Evolutionary conservation across 1,139 yeast species (phyloP).

Genomic region (Candida frijolesensis): DNA sequence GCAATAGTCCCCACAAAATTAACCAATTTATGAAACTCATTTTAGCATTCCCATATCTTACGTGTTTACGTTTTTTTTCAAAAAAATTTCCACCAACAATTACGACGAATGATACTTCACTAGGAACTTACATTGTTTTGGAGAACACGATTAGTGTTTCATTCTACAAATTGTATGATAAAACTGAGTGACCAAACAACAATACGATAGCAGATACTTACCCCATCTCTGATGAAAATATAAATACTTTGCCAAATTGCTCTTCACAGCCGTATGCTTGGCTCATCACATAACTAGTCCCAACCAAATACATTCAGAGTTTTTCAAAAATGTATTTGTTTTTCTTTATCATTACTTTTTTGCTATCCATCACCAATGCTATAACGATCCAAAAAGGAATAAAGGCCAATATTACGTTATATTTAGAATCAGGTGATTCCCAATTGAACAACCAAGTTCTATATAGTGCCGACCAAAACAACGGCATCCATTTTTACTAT

Average conservation of each 20-base stretch:
- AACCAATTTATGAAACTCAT: background rate
- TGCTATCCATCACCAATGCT: background rate
- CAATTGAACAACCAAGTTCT: background rate
- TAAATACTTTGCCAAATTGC: background rate
- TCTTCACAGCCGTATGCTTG: background rate
- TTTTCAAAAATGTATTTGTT: background rate
- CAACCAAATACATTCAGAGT: background rate
- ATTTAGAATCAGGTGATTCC: background rate
- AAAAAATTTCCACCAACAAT: background rate
- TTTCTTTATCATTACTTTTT: background rate
- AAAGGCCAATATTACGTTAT: background rate
- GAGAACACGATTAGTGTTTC: background rate
- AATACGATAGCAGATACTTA: background rate
- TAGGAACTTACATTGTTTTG: no score
- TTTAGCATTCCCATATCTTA: background rate
- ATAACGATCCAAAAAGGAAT: background rate
- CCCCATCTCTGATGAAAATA: background rate
- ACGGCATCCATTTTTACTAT: background rate
- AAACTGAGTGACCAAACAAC: background rate
- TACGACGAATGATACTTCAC: background rate
- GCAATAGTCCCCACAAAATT: background rate
- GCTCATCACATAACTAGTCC: background rate
- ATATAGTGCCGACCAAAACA: background rate
- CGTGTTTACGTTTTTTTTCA: background rate
- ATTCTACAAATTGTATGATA: background rate